Evolutionary conservation across 192 early-diverging fungal species (phyloP).

Genomic region (Coemansia sp.): DNA sequence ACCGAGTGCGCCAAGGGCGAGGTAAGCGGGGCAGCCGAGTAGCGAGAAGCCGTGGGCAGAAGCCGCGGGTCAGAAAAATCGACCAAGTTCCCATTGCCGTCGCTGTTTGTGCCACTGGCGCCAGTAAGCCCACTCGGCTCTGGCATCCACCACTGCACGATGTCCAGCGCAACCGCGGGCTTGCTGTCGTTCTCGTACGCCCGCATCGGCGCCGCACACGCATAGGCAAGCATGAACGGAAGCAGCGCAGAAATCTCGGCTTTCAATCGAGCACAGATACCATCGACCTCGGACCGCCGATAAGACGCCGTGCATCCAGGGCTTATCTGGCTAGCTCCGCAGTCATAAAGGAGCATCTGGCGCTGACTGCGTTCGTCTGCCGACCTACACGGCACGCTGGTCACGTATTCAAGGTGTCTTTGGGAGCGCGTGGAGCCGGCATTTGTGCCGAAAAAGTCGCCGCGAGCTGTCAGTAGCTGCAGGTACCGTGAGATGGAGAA

Average conservation of each 20-base stretch:
- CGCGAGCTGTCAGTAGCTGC: conserved; percentile 41
- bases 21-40: conserved; percentile 7
- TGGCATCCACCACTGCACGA: conserved; percentile 31
- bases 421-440: conserved; percentile 15
- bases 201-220: conserved; percentile 18
- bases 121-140: too few relatives aligned
- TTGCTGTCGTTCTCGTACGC: conserved; percentile 10
- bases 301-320: background rate
- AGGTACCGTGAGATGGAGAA: conserved; percentile 39
- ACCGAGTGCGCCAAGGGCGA: conserved; percentile 13
- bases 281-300: background rate
- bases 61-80: conserved; percentile 10
- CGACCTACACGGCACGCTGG: conserved; percentile 8
- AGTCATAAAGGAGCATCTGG: conserved; percentile 28
- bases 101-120: background rate
- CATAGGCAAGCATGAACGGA: conserved; percentile 21
- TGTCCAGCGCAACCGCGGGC: conserved; percentile 9
- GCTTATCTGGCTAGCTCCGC: conserved; percentile 7
- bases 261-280: background rate
- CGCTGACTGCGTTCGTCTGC: conserved; percentile 12
- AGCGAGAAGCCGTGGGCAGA: conserved; percentile 18
- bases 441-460: conserved; percentile 33
- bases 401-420: conserved; percentile 32
- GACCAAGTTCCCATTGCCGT: too few relatives aligned
- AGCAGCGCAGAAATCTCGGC: conserved; percentile 5